Percentiles rank a stretch among this genome's conserved stretches.
These are phyloP conservation scores for Ophiostoma tasmaniense DNA, from an alignment of 2,329 filamentous ascomycete species.

Conservation along the genomic window DNA sequence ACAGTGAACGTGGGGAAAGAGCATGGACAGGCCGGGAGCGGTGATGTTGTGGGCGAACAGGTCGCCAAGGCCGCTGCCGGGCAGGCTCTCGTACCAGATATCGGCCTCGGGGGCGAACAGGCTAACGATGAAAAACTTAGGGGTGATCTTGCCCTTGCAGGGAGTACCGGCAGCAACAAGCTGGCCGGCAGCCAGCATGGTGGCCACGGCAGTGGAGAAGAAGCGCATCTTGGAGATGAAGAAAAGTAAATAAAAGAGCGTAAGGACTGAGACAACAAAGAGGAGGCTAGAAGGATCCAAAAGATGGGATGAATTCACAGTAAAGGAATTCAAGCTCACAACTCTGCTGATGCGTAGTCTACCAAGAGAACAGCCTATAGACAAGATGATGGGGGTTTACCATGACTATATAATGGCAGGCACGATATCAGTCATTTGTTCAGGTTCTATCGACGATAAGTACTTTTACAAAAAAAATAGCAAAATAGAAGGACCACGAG, in stretches of 20 bases:
- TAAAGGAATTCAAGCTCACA: background rate
- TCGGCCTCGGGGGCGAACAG: slow-evolving; percentile 56
- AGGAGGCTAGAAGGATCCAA: background rate
- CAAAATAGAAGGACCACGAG: background rate
- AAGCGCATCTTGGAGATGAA: slow-evolving; percentile 16
- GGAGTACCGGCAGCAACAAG: slow-evolving; percentile 1
- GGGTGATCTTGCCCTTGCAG: slow-evolving; percentile 32
- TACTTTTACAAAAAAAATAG: background rate
- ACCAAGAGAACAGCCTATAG: background rate
- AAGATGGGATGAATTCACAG: background rate
- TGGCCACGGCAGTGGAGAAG: slow-evolving; percentile 12
- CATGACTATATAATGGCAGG: background rate
- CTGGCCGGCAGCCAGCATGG: slow-evolving; percentile 16
- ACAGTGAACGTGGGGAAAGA: slow-evolving; percentile 59
- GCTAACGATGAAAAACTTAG: slow-evolving; percentile 55
- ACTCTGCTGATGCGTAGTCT: slow-evolving; percentile 2
- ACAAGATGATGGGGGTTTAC: background rate
- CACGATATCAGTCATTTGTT: background rate
- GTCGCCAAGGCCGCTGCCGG: slow-evolving; percentile 40
- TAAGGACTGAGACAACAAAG: background rate
- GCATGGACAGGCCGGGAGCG: slow-evolving; percentile 54
- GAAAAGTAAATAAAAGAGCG: background rate
- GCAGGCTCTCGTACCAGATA: slow-evolving; percentile 50
- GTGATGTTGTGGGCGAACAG: slow-evolving; percentile 49
- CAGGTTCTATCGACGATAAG: background rate